Base-by-base conservation (phyloP, 2,329 filamentous ascomycete genomes). In the Helminthosporium solani region DNA sequence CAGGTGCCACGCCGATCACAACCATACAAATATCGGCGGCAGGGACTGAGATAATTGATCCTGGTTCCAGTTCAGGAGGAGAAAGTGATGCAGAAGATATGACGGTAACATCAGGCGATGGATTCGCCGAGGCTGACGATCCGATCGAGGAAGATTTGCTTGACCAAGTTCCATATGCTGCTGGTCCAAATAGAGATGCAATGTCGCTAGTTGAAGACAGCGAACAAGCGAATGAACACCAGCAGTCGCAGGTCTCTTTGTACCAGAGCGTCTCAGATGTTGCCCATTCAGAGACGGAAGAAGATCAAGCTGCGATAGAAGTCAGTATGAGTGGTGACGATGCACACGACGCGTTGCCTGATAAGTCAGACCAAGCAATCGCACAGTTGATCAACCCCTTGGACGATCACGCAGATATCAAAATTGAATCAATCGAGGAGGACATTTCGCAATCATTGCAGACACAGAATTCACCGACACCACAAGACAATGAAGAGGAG, bases 371-470 rank as follows among this genome's bases (percentile, higher is more conserved):
- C 7, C 28, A 5, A 31, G 28, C 8, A 14, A 12, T 8, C 28
- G 28, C 8, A 31, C 28, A 31, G 28, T 12, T 12, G 7, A 28
- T 23, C n/a, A 2, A 8, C 7, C 3, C 16, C 7, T 7, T 20
- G 28, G 41, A 48, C 6, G 35, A 43, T 16, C 34, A 58, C 27
- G 47, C 60, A 3, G 56, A 62, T 30, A 44, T 66, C 25, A 63
- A 67, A 35, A 52, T 66, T 40, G 65, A 68, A 34, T 63, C 62
- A 9, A 57, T 65, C 15, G 66, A 67, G 35, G 62, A 64, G 12
- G 54, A 44, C 12, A 46, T 48, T 1, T 14, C 40, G 7, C 52
- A 47, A 14, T 35, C 15, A 18, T 3, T 14, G 28, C 28, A 31
- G 20, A 5, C 3, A 20, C n/a, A 25, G 14, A 6, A 25, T 14